Conservation (phyloP, 2,329 filamentous ascomycete species). For the Fusarium falciforme region DNA sequence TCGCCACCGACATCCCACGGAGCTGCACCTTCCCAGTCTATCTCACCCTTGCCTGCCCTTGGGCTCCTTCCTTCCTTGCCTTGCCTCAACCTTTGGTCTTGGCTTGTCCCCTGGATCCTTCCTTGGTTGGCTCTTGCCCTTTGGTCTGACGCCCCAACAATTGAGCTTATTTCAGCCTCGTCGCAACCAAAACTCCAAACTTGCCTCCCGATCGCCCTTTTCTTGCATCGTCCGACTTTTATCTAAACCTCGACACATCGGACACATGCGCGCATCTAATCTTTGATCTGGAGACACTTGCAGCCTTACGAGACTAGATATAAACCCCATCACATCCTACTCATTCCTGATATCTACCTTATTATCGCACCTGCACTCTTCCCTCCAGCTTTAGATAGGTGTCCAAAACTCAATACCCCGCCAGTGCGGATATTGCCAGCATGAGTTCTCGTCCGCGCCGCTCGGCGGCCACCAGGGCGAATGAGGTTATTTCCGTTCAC, state of each 20-base stretch:
- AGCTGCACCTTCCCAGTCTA: slow-evolving; percentile 7
- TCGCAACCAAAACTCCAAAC: slow-evolving; percentile 21
- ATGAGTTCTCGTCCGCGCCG: slow-evolving; percentile 63
- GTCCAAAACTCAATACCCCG: slow-evolving; percentile 11
- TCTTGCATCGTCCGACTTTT: slow-evolving; percentile 6
- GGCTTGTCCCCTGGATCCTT: background rate
- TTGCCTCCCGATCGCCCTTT: slow-evolving; percentile 1
- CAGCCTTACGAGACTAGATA: slow-evolving; percentile 5
- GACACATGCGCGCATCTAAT: slow-evolving; percentile 3
- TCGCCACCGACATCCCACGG: slow-evolving; percentile 23
- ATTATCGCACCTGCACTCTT: slow-evolving; percentile 10
- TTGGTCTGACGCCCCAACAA: slow-evolving; percentile 18
- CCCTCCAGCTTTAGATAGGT: slow-evolving; percentile 1
- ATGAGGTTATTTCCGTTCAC: slow-evolving; percentile 56
- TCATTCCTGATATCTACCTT: background rate
- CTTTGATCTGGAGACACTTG: background rate
- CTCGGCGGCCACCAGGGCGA: slow-evolving; percentile 56
- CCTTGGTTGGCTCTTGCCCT: slow-evolving; percentile 22
- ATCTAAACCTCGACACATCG: slow-evolving; percentile 2
- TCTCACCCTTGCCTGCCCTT: slow-evolving; percentile 4
- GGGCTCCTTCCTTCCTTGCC: background rate
- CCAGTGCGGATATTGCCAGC: slow-evolving; percentile 38
- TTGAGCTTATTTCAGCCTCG: slow-evolving; percentile 43
- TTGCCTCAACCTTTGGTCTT: slow-evolving; percentile 12
- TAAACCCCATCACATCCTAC: background rate